Evolutionary conservation across 345 rosid genomes (phyloP).

Genomic region (Excoecaria cochinchinensis): DNA sequence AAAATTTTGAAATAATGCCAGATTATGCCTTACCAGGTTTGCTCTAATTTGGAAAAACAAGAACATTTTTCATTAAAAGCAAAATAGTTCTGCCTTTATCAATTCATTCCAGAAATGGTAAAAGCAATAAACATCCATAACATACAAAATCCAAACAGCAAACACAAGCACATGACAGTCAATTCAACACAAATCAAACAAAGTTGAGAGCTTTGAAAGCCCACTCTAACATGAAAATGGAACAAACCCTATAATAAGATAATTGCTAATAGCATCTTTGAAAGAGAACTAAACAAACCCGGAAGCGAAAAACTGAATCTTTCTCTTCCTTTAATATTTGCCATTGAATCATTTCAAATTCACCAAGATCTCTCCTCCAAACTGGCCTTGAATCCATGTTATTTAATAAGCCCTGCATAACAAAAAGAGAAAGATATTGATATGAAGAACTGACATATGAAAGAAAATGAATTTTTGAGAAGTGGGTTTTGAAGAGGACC

Average conservation of each 20-base stretch:
- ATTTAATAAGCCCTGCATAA: constrained; percentile 19
- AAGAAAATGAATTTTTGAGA: not conserved
- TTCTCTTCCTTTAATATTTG: constrained; percentile 38
- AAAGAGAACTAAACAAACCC: constrained; percentile 29
- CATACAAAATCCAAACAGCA: not conserved
- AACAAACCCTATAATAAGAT: constrained; percentile 17
- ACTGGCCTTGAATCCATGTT: constrained; percentile 17
- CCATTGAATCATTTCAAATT: constrained; percentile 45
- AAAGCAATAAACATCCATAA: constrained; percentile 16
- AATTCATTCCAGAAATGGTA: constrained; percentile 28
- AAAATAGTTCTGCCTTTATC: constrained; percentile 23
- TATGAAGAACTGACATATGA: not conserved
- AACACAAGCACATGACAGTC: constrained; percentile 13
- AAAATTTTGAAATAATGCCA: constrained; percentile 16
- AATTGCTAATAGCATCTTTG: not conserved
- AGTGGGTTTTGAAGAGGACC: constrained; percentile 31
- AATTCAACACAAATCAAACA: constrained; percentile 21
- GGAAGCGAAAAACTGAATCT: constrained; percentile 48
- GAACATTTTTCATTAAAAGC: constrained; percentile 9
- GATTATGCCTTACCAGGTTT: constrained; percentile 11
- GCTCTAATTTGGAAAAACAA: constrained; percentile 27
- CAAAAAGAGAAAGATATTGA: not conserved
- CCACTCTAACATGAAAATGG: constrained; percentile 25
- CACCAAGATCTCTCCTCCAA: constrained; percentile 33
- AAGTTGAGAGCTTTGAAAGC: constrained; percentile 35